Percentiles rank a stretch among this genome's conserved stretches.
phyloP scores from a whole-genome alignment of 176 grass and related monocot genomes.

The Sorghum bicolor region Sorghum_bicolor_NCBIv3 NC_012870.2:58469001-58469500 shows the following conservation, averaged over 20 bases:
- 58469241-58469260: not conserved
- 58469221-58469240: not conserved
- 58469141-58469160: not conserved
- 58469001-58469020: not conserved
- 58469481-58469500: not conserved
- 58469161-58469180: too few species aligned
- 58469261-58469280: not conserved
- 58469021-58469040: constrained; percentile 15
- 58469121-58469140: not conserved
- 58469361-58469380: constrained; percentile 7
- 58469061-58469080: not conserved
- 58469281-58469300: not conserved
- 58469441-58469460: not conserved
- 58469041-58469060: not conserved
- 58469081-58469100: not conserved
- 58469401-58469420: not conserved
- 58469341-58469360: not conserved
- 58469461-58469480: not conserved
- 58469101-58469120: constrained; percentile 9
- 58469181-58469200: too few species aligned
- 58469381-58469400: not conserved
- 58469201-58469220: not conserved
- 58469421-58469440: not conserved
- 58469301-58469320: constrained; percentile 5
- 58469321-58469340: not conserved